Evolutionary conservation across 2,329 filamentous ascomycete genomes (phyloP), one percentile per base, ranked within the genome.

Genomic region (Dothistroma septosporum): DNA sequence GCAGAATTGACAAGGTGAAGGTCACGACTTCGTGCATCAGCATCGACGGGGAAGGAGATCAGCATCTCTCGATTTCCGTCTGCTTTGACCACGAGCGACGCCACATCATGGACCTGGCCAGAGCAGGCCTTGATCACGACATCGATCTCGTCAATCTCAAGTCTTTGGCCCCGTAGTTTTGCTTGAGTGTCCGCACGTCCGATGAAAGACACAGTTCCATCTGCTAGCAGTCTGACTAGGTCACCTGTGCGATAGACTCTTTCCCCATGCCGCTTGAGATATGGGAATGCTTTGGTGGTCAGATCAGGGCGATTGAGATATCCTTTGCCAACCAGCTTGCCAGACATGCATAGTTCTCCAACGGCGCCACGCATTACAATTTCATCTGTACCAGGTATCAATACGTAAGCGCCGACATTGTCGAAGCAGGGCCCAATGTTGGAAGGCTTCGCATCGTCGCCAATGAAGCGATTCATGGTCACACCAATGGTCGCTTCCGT

Each of bases 401-500:
- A 80, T 1, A 97, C 88, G 66, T 87, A 92, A 0, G 89, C 87
- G 0, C 92, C 91, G 0, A 96, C 92, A 64, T 97, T 97, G 66
- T 88, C 84, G 66, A 96, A 97, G 64, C 91, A 89, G 28, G 82
- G 83, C 0, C 92, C 92, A 66, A 97, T 97, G 69, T 97, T 97
- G 11, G 91, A 89, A 0, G 92, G 86, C 32, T 91, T 88, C 0
- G 91, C 91, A 65, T 89, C 89, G 21, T 78, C 75, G 0, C 90
- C 89, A 8, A 96, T 90, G 35, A 90, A 83, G n/a, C 87, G 87
- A 68, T 89, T 92, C 83, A 94, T 95, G 0, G 92, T 96, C 37
- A 92, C 89, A 5, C 92, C 92, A 64, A 97, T 97, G 0, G 92
- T 97, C 0, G 91, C 89, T 73, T 97, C 93, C 0, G 92, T 97